Evolutionary conservation across 2,329 filamentous ascomycete species (phyloP).

Genomic region (Metarhizium guizhouense): DNA sequence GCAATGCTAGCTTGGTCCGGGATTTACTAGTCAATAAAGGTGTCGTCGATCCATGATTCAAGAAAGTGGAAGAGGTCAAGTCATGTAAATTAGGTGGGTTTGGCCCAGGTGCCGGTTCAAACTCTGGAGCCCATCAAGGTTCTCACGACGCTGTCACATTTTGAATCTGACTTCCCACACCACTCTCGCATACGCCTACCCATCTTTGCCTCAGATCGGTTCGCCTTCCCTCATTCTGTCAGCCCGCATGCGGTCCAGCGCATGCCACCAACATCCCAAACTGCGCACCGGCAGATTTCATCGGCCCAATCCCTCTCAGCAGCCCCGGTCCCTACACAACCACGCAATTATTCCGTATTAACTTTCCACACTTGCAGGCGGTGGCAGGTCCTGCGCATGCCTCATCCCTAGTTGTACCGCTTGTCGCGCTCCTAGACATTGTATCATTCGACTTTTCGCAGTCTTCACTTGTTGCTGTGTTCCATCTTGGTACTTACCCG

Average conservation of each 20-base stretch:
- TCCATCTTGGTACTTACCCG: too few relatives aligned
- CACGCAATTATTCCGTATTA: background rate
- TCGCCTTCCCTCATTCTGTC: background rate
- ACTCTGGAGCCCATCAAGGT: slow-evolving; percentile 8
- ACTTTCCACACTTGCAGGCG: background rate
- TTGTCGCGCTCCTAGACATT: background rate
- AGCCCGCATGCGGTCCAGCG: background rate
- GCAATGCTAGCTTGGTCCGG: too few relatives aligned
- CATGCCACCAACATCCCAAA: background rate
- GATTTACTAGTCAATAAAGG: too few relatives aligned
- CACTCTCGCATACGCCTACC: background rate
- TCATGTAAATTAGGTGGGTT: background rate
- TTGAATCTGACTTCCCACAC: background rate
- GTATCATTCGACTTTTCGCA: background rate
- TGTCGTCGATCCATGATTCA: too few relatives aligned
- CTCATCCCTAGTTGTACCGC: background rate
- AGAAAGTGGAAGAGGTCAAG: too few relatives aligned
- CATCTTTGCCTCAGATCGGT: background rate
- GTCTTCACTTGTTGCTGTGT: background rate
- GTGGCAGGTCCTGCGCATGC: background rate
- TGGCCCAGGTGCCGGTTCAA: background rate
- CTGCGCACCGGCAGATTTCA: background rate
- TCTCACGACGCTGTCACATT: background rate
- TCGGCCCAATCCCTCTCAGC: background rate
- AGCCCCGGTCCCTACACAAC: background rate